Evolutionary conservation across 495 filamentous ascomycete species (phyloP).

Genomic region (Penicillium robsamsonii): DNA sequence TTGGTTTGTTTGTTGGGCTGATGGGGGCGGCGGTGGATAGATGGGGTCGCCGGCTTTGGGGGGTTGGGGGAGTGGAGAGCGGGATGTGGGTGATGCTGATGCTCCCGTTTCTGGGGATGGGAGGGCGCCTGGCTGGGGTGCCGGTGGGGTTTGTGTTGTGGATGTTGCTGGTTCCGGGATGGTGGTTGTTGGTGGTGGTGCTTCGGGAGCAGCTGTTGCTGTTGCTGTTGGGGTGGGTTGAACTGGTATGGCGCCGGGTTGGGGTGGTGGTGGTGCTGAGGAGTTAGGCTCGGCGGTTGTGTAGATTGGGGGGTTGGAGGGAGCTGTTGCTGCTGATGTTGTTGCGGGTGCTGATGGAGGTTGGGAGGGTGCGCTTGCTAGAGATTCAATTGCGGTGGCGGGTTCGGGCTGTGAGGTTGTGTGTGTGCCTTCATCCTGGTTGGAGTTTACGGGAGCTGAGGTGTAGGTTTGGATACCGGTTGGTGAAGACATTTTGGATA

Average conservation of each 20-base stretch:
- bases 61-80: constrained; percentile 47
- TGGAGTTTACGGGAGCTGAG: constrained; percentile 56
- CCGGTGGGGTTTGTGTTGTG: constrained; percentile 30
- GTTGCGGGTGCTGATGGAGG: constrained; percentile 12
- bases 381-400: constrained; percentile 35
- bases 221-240: constrained; percentile 26
- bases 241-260: constrained; percentile 38
- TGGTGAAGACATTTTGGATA: constrained; percentile 40
- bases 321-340: constrained; percentile 34
- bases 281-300: constrained; percentile 44
- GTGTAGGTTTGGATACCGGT: constrained; percentile 59
- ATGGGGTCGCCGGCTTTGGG: constrained; percentile 49
- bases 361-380: constrained; percentile 18
- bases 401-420: constrained; percentile 37
- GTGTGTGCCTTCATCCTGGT: constrained; percentile 23
- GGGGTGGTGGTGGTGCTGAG: constrained; percentile 29
- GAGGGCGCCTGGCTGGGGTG: constrained; percentile 60
- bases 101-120: constrained; percentile 18
- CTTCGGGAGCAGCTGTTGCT: constrained; percentile 19
- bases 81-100: constrained; percentile 10
- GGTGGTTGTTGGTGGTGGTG: constrained; percentile 22
- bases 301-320: constrained; percentile 43
- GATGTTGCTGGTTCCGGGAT: constrained; percentile 14
- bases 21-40: constrained; percentile 18
- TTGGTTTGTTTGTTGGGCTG: not conserved